These are phyloP conservation scores for Fraxinus nigra DNA, from an alignment of 305 asterid species.

Conservation along the genomic window DNA sequence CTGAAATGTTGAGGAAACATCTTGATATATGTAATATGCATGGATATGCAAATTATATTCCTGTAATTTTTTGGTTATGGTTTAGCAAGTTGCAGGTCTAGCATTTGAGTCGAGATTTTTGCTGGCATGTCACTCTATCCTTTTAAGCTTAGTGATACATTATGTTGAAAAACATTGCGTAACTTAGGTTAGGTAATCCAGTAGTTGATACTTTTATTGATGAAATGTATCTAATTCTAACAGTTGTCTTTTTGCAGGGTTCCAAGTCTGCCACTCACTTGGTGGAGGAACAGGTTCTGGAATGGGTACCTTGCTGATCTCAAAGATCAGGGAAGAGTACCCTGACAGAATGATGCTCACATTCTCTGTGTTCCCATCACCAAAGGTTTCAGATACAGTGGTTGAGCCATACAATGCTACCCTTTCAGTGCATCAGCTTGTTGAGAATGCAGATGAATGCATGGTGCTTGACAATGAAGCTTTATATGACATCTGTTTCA, in stretches of 20 bases:
- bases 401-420: slow-evolving; percentile 89
- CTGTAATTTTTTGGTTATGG: background rate
- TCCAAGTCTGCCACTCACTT: slow-evolving; percentile 88
- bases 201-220: background rate
- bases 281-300: slow-evolving; percentile 98
- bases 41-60: too few species aligned
- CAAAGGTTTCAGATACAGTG: slow-evolving; percentile 80
- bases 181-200: background rate
- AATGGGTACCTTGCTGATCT: slow-evolving; percentile 82
- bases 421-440: slow-evolving; percentile 87
- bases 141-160: background rate
- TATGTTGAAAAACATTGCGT: background rate
- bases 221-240: background rate
- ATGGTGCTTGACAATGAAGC: slow-evolving; percentile 84
- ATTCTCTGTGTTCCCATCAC: slow-evolving; percentile 83
- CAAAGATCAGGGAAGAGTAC: slow-evolving; percentile 82
- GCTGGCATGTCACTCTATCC: background rate
- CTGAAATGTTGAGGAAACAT: background rate
- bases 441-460: slow-evolving; percentile 86
- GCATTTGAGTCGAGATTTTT: background rate
- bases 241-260: slow-evolving; percentile 38
- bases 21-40: background rate
- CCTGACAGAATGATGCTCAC: slow-evolving; percentile 89
- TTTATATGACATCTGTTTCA: slow-evolving; percentile 68
- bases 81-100: background rate